Base-by-base conservation (phyloP, 129 eudicot species). In the Deinandra increscens region DNA sequence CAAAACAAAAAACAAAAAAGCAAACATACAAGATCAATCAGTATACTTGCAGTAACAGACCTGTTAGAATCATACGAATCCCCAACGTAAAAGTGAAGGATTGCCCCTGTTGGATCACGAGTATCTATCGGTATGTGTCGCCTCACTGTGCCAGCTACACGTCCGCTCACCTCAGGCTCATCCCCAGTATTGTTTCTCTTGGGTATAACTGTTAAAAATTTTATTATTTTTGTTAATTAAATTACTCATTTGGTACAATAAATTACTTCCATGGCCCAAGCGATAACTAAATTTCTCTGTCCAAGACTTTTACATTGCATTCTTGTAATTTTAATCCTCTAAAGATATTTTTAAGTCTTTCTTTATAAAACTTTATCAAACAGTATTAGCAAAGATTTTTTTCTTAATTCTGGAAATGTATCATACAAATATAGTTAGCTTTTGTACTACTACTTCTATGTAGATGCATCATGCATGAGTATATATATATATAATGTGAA, bases 111-210 rank as follows among this genome's bases (percentile, higher is more conserved):
- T 54, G 87, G 88, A 56, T 93, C 99, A 37, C 99, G 97, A 38
- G 95, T 90, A 77, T 89, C 99, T 69, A 89, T 82, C 42, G 99
- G 95, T 42, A 87, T 89, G 59, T 87, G 90, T 33, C 99, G 77
- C 72, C 99, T 89, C 50, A 93, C 97, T 5, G 99, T 93, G 26
- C 99, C 99, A 41, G 96, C 93, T 23, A 86, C 91, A 65, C 97
- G 95, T 31, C 95, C 97, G 76, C 54, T 83, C 70, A 82, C 81
- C 74, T 89, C 97, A 46, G 90, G 58, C 61, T 85, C 94, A 19
- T 93, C 95, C 23, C 79, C 92, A 50, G 55, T 73, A 64, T 69
- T 78, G 71, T 17, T 83, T 84, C 88, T 85, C 85, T 81, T 86
- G 26, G 83, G 68, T 71, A 85, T 66, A 7, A 76, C 98, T 93